phyloP scores from a whole-genome alignment of 2,329 filamentous ascomycete species.

The Alternaria sp. region DNA sequence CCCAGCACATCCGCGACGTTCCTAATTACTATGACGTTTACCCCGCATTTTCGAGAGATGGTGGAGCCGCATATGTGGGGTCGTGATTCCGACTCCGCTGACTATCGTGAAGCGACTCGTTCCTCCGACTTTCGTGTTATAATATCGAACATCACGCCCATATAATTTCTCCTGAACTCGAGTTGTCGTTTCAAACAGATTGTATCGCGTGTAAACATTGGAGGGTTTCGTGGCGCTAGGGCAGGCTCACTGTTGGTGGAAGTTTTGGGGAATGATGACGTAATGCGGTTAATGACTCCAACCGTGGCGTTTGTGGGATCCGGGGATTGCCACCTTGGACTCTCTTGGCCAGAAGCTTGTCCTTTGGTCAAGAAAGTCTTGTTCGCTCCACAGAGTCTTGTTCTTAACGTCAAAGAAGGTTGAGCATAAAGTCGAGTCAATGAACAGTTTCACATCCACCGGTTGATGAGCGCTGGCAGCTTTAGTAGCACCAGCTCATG shows the following conservation, averaged over 20 bases:
- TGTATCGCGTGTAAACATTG: background rate
- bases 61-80: background rate
- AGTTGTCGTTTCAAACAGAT: background rate
- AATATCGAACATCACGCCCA: background rate
- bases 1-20: background rate
- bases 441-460: background rate
- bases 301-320: background rate
- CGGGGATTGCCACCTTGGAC: background rate
- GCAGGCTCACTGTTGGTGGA: background rate
- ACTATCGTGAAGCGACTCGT: background rate
- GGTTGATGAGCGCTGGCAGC: background rate
- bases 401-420: background rate
- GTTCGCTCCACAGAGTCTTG: background rate
- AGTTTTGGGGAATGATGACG: constrained; percentile 2
- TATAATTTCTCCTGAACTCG: background rate
- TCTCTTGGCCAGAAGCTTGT: constrained; percentile 15
- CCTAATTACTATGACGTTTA: constrained; percentile 5
- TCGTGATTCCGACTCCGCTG: background rate
- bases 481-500: background rate
- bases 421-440: background rate
- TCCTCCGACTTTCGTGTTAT: background rate
- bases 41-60: constrained; percentile 9
- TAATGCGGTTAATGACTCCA: constrained; percentile 9
- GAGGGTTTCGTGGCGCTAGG: background rate
- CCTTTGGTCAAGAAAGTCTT: constrained; percentile 12